Evolutionary conservation across 805 yeast species (phyloP), one percentile per base, ranked within the genome.

Genomic region (Candida nemodendra): DNA sequence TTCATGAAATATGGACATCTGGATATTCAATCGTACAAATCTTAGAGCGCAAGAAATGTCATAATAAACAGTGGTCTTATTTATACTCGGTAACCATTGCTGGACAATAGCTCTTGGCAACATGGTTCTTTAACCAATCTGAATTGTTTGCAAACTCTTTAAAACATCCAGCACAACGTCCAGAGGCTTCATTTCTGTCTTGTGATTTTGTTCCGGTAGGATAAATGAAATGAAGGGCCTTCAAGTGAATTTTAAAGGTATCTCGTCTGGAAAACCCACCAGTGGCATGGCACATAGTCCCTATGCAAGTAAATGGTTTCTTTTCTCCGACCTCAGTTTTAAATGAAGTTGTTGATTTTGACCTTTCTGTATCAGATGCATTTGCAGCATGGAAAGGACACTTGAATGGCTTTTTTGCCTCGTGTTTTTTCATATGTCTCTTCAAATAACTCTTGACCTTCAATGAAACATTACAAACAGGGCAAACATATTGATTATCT

Each of bases 251-350:
- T 48, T 75, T 74, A 54, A 72, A 74, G 5, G 82, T 76, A 52
- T 76, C 82, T 50, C 81, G 64, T 51, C 82, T 63, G 5, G 81
- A 73, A 48, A 76, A 76, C 4, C 78, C 79, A 5, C 81, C 82
- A 16, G 69, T 72, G 14, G 78, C 73, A 50, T 76, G 81, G 45
- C 82, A 76, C 44, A 68, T 65, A 35, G 65, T 53, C 2, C 62
- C 62, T 12, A 31, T 13, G 12, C 21, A 24, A 16, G 12, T 25
- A 12, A n/a, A n/a, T n/a, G n/a, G n/a, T n/a, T n/a, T n/a, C n/a
- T n/a, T n/a, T n/a, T 33, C n/a, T 8, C 19, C 32, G 12, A 24
- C 25, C 17, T 31, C 26, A 25, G 26, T 29, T 18, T 18, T 32
- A 15, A 14, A 16, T 4, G 45, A 27, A n/a, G 53, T 53, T 11